phyloP scores from a whole-genome alignment of 164 flowering plant genomes.

The Taxillus chinensis region DNA sequence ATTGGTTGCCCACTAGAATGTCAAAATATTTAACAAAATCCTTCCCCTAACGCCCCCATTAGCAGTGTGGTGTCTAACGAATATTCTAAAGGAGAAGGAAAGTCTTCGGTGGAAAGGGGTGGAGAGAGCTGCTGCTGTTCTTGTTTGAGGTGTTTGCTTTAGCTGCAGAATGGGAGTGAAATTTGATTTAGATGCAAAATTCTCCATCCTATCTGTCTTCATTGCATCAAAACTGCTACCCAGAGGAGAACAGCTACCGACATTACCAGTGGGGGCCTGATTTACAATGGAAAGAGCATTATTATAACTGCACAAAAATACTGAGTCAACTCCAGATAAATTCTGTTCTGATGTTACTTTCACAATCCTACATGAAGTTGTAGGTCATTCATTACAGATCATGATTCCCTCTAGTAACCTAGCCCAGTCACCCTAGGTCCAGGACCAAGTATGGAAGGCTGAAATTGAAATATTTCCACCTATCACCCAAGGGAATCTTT shows the following conservation, averaged over 20 bases:
- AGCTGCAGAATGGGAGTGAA: constrained; percentile 23
- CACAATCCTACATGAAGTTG: background rate
- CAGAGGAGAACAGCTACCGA: constrained; percentile 57
- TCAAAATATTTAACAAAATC: background rate
- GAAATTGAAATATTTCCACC: too few relatives aligned
- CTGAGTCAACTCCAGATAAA: too few relatives aligned
- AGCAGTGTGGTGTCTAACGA: background rate
- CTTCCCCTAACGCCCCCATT: background rate
- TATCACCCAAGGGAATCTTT: background rate
- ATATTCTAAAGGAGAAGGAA: background rate
- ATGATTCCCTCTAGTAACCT: too few relatives aligned
- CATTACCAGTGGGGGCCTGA: constrained; percentile 36
- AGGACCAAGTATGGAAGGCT: too few relatives aligned
- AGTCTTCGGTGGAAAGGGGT: background rate
- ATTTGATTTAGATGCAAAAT: constrained; percentile 24
- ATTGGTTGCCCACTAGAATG: background rate
- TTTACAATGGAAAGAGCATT: constrained; percentile 6
- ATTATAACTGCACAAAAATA: constrained; percentile 5
- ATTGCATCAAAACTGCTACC: constrained; percentile 42
- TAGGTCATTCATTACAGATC: too few relatives aligned
- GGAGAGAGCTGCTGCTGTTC: background rate
- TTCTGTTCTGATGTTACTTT: background rate
- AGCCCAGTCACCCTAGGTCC: too few relatives aligned
- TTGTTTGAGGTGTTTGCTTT: background rate
- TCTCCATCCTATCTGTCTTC: constrained; percentile 28